A percentile compares a stretch with the other conserved stretches of the same genome.
Evolutionary conservation across 768 basidiomycete genomes (phyloP).

Genomic region (Pisolithus orientalis): DNA sequence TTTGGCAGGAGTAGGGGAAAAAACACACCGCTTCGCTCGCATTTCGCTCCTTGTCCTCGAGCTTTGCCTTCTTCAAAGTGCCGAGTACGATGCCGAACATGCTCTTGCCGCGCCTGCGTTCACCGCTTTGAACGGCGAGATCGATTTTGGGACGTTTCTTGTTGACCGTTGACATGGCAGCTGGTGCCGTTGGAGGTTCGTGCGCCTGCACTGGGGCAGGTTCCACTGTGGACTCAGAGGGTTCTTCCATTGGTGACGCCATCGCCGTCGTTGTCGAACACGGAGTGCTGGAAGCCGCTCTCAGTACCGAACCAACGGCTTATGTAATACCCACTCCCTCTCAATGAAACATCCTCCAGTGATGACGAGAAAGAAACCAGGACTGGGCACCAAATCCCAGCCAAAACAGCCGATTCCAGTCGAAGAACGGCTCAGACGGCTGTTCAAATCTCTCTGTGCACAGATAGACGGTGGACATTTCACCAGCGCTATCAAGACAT

Average conservation of each 20-base stretch:
- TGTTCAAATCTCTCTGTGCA: slow-evolving; percentile 75
- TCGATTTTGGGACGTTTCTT: slow-evolving; percentile 74
- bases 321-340: slow-evolving; percentile 12
- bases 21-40: slow-evolving; percentile 73
- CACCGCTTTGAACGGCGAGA: slow-evolving; percentile 46
- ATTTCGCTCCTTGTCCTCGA: slow-evolving; percentile 77
- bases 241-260: slow-evolving; percentile 27
- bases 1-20: background rate
- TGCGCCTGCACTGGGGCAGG: slow-evolving; percentile 19
- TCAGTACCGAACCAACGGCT: slow-evolving; percentile 1
- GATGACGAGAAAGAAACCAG: background rate
- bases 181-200: slow-evolving; percentile 39
- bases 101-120: slow-evolving; percentile 79
- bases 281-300: background rate
- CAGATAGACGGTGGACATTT: slow-evolving; percentile 91
- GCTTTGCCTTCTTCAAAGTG: slow-evolving; percentile 83
- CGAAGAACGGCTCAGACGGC: slow-evolving; percentile 38
- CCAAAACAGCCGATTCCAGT: slow-evolving; percentile 13
- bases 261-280: slow-evolving; percentile 29
- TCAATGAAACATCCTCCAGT: background rate
- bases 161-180: slow-evolving; percentile 36
- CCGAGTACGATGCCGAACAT: slow-evolving; percentile 83
- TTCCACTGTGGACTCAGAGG: no score
- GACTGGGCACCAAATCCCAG: slow-evolving; percentile 2
- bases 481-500: slow-evolving; percentile 81